Conservation (phyloP, 2,329 filamentous ascomycete species). For the Neonectria ditissima region DNA sequence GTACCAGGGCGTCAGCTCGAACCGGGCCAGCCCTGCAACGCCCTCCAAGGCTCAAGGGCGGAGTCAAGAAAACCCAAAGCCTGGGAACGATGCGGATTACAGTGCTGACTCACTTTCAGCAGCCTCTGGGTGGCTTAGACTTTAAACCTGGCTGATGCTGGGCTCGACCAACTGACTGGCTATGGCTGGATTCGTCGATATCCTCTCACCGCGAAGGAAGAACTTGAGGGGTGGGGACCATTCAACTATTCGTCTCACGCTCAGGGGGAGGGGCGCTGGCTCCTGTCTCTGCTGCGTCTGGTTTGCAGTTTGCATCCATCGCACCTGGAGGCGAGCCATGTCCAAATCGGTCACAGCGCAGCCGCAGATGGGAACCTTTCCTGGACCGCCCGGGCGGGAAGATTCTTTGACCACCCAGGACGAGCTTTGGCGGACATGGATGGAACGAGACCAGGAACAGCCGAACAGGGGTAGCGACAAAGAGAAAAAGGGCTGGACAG, state of each 20-base stretch:
- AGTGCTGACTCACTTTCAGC: conserved; percentile 24
- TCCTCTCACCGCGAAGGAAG: background rate
- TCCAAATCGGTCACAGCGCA: conserved; percentile 5
- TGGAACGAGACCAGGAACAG: background rate
- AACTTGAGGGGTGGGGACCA: background rate
- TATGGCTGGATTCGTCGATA: background rate
- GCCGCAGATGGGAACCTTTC: conserved; percentile 7
- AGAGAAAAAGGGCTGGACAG: background rate
- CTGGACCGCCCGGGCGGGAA: background rate
- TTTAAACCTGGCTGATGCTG: background rate
- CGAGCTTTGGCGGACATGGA: background rate
- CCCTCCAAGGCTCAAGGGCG: background rate
- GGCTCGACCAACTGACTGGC: background rate
- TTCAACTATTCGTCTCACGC: background rate
- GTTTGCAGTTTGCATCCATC: background rate
- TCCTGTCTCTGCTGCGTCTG: background rate
- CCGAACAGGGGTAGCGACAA: background rate
- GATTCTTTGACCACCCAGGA: background rate
- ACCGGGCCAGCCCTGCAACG: conserved; percentile 8
- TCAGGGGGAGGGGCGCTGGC: background rate
- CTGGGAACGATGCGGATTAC: conserved; percentile 8
- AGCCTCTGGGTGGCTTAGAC: conserved; percentile 10
- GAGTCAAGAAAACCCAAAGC: background rate
- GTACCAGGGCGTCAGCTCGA: background rate
- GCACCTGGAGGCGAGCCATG: background rate